Base-by-base conservation (phyloP, 257 asterid species). In the Solanum ossicruentum region DNA sequence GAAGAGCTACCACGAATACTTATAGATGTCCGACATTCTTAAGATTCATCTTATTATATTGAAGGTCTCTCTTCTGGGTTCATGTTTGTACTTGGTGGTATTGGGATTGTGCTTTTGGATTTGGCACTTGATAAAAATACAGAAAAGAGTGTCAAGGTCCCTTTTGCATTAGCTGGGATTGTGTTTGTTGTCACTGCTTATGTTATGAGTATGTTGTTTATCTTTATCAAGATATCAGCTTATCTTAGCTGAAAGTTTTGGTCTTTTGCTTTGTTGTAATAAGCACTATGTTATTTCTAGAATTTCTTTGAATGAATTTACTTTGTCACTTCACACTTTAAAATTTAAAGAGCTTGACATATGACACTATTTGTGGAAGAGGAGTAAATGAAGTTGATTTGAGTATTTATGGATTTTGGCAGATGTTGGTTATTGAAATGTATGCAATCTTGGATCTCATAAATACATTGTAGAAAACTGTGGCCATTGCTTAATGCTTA, bases 211-310 rank as follows among this genome's bases (percentile, higher is more conserved):
- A 28, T 28, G 32, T 28, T 28, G 32, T 28, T 28, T 28, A 28
- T 28, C 88, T 93, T 97, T 86, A 96, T 96, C 86, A 94, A 96
- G 97, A 93, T 96, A 89, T 97, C 98, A 0, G 94, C 70, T 32
- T 96, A 95, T 82, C 98, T 94, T 84, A 93, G 87, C 23, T 96
- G 94, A 95, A 69, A 32, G 77, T 16, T 36, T 17, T 36, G 17
- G 49, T 47, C 43, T 67, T 83, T 83, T 80, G n/a, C 56, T 65
- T 49, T 20, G 45, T 51, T 39, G 51, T 18, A 18, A 56, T 56
- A 56, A 56, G 61, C 67, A 60, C 6, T 60, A 60, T n/a, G 32
- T n/a, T 60, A 8, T 20, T 60, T 60, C 10, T 60, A 10, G 67
- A 7, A 60, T 20, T 60, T n/a, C 6, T 60, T 12, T n/a, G 67